Evolutionary conservation across 768 basidiomycete genomes (phyloP), one percentile per base, ranked within the genome.

Genomic region (Aureoboletus auriporus): DNA sequence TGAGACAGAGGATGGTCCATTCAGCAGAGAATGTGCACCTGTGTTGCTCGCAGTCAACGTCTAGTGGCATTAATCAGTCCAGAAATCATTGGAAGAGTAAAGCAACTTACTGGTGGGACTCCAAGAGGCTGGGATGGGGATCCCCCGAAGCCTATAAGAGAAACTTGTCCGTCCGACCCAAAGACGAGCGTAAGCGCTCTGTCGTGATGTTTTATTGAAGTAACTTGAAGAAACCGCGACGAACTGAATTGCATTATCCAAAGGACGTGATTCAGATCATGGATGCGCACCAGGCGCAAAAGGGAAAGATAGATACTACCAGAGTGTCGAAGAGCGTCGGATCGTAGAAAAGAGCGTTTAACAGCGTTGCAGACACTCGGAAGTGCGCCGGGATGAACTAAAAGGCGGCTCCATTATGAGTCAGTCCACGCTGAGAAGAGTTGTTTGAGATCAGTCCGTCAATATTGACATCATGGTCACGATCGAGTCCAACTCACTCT

Each of bases 201-300:
- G 36, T 58, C 45, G 10, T 52, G 39, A 30, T 55, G 59, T 35
- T 39, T 53, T 41, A 42, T 12, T n/a, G 54, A 26, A 36, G 59
- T 42, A 16, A 50, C 34, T 37, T 9, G 44, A 51, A 37, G 40
- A 38, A 42, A 53, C 31, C 3, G 54, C 12, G 16, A 26, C 2
- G 51, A 60, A 42, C 46, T 49, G 40, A 23, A 34, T 45, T 16
- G 45, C 63, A 65, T 63, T 39, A 55, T 65, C 45, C 54, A 37
- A 51, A 10, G 46, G 12, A 23, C 30, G 36, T 36, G 8, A 30
- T 39, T 48, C 28, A 54, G 40, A 56, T 58, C 58, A 65, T 63
- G 28, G 47, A 53, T 42, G 62, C 64, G 63, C 63, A 41, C 63
- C 64, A 44, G 63, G 63, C 63, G 61, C 63, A 60, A 44, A 47